These are phyloP conservation scores for Cryphonectria naterciae DNA, from an alignment of 2,329 filamentous ascomycete species.

Conservation along the genomic window DNA sequence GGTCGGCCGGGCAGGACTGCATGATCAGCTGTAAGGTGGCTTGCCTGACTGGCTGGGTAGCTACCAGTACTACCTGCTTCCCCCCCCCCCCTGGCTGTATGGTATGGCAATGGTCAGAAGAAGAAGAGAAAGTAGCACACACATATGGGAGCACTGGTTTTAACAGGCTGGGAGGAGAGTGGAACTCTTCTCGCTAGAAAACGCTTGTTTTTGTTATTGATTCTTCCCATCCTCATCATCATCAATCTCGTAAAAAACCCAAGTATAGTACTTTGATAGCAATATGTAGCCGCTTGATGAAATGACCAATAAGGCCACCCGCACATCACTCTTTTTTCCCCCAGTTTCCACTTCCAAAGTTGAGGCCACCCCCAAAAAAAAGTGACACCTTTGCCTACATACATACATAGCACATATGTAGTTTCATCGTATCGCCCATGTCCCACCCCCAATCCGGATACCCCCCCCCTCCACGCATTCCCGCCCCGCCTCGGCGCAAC, in stretches of 20 bases:
- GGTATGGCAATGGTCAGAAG: too few relatives aligned
- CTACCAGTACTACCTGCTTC: neutral
- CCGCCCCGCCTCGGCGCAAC: neutral
- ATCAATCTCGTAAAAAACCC: neutral
- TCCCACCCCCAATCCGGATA: neutral
- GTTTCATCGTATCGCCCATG: neutral
- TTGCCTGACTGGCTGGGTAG: neutral
- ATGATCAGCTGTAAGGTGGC: slow-evolving; percentile 1
- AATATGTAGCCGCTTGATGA: slow-evolving; percentile 11
- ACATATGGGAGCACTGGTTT: neutral
- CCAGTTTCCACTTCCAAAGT: neutral
- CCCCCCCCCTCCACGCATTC: neutral
- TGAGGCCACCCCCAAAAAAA: neutral
- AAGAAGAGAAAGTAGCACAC: neutral
- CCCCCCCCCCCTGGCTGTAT: too few relatives aligned
- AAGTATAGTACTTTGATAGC: neutral
- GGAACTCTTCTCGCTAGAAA: neutral
- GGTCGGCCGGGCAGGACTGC: slow-evolving; percentile 2
- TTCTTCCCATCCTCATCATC: neutral
- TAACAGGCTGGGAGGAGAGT: neutral
- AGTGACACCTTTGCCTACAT: neutral
- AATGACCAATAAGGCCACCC: neutral
- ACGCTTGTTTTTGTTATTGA: neutral
- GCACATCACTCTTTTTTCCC: neutral
- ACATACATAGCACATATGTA: neutral